A percentile compares a stretch with the other conserved stretches of the same genome.
Evolutionary conservation across 257 asterid genomes (phyloP).

Genomic region (Rauvolfia tetraphylla): DNA sequence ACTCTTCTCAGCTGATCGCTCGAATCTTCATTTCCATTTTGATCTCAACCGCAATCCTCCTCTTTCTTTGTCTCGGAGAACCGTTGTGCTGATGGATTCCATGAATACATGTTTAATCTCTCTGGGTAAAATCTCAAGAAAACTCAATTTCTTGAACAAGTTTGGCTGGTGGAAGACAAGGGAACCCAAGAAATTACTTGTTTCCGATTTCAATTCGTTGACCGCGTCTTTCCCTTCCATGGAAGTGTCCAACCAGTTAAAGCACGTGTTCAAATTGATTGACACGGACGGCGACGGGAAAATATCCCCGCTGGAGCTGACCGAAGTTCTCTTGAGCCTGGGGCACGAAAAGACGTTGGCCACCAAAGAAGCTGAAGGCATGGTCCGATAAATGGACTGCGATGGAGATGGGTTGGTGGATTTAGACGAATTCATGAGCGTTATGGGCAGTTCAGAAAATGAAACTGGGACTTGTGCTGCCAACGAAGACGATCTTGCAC

Average conservation of each 20-base stretch:
- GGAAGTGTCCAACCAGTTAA: constrained; percentile 44
- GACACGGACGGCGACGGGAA: constrained; percentile 70
- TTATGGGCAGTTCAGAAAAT: constrained; percentile 21
- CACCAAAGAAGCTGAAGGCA: constrained; percentile 45
- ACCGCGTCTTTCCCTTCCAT: constrained; percentile 39
- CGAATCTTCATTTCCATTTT: neutral
- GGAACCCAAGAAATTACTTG: constrained; percentile 14
- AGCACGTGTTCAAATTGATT: constrained; percentile 56
- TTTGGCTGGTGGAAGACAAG: constrained; percentile 22
- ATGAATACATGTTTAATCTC: constrained; percentile 29
- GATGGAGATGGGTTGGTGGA: constrained; percentile 67
- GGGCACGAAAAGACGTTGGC: constrained; percentile 42
- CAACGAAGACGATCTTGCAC: constrained; percentile 34
- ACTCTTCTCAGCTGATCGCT: constrained; percentile 9
- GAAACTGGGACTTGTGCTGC: constrained; percentile 19
- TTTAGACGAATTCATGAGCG: constrained; percentile 58
- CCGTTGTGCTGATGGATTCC: constrained; percentile 30
- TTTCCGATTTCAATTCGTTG: constrained; percentile 27
- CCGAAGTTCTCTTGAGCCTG: constrained; percentile 33
- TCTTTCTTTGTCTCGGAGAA: neutral
- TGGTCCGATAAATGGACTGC: constrained; percentile 59
- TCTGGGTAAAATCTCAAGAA: constrained; percentile 13
- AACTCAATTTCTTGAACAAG: constrained; percentile 18
- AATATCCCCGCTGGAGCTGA: constrained; percentile 47
- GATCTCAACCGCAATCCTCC: neutral